A percentile compares a stretch with the other conserved stretches of the same genome.
These are phyloP conservation scores for Phaeosphaeriaceae sp. DNA, from an alignment of 2,329 filamentous ascomycete genomes.

Conservation along the genomic window DNA sequence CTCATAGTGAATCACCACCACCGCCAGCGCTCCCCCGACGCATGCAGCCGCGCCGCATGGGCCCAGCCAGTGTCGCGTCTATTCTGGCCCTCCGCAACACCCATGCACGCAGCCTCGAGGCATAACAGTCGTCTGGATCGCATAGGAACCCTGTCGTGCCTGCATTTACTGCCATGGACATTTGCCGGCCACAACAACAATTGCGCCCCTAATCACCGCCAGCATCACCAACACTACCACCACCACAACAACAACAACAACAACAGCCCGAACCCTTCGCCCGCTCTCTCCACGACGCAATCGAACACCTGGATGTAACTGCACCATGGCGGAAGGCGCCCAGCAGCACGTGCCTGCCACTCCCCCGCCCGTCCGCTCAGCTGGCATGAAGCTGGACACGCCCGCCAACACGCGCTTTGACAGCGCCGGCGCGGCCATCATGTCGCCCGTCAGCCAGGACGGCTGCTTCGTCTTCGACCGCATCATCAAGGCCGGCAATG, in stretches of 20 bases:
- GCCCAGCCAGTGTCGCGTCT: neutral
- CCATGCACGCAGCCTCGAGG: too few relatives aligned
- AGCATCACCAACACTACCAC: conserved; percentile 3
- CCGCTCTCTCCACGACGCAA: neutral
- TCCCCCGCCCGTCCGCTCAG: conserved; percentile 26
- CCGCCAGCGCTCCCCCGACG: neutral
- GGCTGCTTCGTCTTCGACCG: conserved; percentile 96
- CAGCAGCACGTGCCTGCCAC: conserved; percentile 32
- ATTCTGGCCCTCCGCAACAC: neutral
- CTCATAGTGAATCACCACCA: conserved; percentile 1
- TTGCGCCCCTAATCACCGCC: conserved; percentile 3
- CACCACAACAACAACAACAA: neutral
- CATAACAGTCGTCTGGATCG: too few relatives aligned
- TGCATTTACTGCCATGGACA: neutral
- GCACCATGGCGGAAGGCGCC: conserved; percentile 35
- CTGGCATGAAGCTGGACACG: conserved; percentile 36
- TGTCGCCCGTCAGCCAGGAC: conserved; percentile 90
- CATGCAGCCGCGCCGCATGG: neutral
- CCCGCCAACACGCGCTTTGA: conserved; percentile 31
- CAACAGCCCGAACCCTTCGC: too few relatives aligned
- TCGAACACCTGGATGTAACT: conserved; percentile 10
- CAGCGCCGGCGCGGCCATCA: conserved; percentile 62
- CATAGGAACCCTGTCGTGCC: neutral
- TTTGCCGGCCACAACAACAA: conserved; percentile 1
- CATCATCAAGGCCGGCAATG: conserved; percentile 86